Percentiles rank a stretch among this genome's conserved stretches.
Evolutionary conservation across 257 asterid genomes (phyloP).

Genomic region (Plantago ovata): DNA sequence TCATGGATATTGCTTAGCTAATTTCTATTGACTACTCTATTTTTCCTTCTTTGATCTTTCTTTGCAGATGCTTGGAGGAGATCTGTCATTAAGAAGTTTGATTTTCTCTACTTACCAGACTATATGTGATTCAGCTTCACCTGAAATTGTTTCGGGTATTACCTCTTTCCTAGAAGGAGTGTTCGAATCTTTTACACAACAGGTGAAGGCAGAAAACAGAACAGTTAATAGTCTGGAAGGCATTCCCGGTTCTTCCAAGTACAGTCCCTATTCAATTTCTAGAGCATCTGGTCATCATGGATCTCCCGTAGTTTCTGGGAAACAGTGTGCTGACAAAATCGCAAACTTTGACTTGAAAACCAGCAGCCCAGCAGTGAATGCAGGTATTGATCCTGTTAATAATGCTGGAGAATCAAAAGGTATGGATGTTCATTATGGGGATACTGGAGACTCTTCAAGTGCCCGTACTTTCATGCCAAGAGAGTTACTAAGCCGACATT

Average conservation of each 20-base stretch:
- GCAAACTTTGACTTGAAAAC: conserved; percentile 32
- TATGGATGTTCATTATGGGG: conserved; percentile 42
- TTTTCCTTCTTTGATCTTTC: conserved; percentile 21
- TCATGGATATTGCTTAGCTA: conserved; percentile 11
- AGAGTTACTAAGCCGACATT: conserved; percentile 53
- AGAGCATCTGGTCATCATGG: conserved; percentile 46
- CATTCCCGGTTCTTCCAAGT: conserved; percentile 39
- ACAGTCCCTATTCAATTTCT: conserved; percentile 34
- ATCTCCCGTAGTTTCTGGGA: conserved; percentile 45
- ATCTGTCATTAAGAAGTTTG: conserved; percentile 48
- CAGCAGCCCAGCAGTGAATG: conserved; percentile 25
- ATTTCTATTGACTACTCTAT: conserved; percentile 22
- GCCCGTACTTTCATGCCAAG: conserved; percentile 43
- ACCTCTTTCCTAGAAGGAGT: conserved; percentile 59
- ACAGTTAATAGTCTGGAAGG: conserved; percentile 39
- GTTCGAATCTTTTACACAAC: conserved; percentile 52
- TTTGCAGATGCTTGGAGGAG: conserved; percentile 71
- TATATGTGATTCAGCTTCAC: conserved; percentile 58
- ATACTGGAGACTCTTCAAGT: conserved; percentile 41
- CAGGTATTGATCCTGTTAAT: conserved; percentile 30
- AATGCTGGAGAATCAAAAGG: conserved; percentile 44
- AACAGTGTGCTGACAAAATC: conserved; percentile 33
- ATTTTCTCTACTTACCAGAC: conserved; percentile 62
- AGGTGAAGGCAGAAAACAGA: conserved; percentile 43
- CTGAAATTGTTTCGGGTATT: conserved; percentile 59